These are phyloP conservation scores for Bipolaris cookei DNA, from an alignment of 2,329 filamentous ascomycete genomes.

Conservation along the genomic window DNA sequence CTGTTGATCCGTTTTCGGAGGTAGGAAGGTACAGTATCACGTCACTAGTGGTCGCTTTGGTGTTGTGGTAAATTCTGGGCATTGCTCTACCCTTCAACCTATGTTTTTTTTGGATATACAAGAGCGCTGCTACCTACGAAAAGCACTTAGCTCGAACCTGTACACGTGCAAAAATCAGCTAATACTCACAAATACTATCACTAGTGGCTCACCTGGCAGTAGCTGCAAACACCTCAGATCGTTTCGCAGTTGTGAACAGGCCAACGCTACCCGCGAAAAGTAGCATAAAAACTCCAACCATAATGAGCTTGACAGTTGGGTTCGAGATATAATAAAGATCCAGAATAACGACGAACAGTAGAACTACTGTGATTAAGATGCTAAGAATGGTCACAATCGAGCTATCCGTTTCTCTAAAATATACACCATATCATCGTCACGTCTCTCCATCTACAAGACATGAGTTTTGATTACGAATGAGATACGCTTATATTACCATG, in stretches of 20 bases:
- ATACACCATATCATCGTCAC: neutral
- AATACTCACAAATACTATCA: no score
- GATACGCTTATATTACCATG: no score
- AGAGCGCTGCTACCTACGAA: no score
- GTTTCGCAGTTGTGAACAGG: slow-evolving; percentile 26
- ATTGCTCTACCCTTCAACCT: no score
- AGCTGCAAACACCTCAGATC: slow-evolving; percentile 34
- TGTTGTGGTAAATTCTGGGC: no score
- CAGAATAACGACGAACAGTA: slow-evolving; percentile 33
- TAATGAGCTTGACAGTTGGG: slow-evolving; percentile 21
- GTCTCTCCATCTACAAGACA: neutral
- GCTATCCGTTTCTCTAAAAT: neutral
- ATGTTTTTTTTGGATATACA: no score
- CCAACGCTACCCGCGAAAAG: slow-evolving; percentile 32
- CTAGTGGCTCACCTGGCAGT: slow-evolving; percentile 3
- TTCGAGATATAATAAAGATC: slow-evolving; percentile 23
- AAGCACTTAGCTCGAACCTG: no score
- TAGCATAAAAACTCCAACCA: slow-evolving; percentile 29
- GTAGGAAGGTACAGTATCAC: no score
- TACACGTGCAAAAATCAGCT: no score
- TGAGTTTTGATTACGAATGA: neutral
- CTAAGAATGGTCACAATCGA: neutral
- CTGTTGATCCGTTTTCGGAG: no score
- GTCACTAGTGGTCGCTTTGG: no score
- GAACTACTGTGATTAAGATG: slow-evolving; percentile 19